Base-by-base conservation (phyloP, 2,329 filamentous ascomycete genomes). In the Metarhizium rileyi region DNA sequence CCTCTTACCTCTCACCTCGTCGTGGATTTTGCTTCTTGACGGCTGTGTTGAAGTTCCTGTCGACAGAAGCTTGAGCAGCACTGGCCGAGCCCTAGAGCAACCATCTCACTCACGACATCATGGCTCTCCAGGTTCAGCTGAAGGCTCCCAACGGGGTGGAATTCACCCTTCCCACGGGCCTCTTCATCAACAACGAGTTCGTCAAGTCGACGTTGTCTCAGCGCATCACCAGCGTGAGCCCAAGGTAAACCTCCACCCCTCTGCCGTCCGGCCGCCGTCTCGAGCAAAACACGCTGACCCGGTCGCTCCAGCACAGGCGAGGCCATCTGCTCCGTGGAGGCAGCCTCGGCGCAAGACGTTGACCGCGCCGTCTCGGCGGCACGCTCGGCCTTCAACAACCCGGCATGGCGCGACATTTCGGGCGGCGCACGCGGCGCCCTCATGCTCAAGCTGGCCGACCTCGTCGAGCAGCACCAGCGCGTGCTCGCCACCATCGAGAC, bases 101-200 rank as follows among this genome's bases (percentile, higher is more conserved):
- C n/a, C n/a, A n/a, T n/a, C n/a, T n/a, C n/a, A n/a, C n/a, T n/a
- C n/a, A n/a, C n/a, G n/a, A 8, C 27, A 36, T 10, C 25, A 50
- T 52, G 51, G 48, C 51, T 25, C 51, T 48, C 2, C 35, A 18
- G 22, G 40, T 48, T 6, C 51, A 66, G 51, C 60, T 67, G 41
- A 64, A 57, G 35, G 66, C 65, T 9, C 66, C 66, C 10, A 89
- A 89, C 66, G 84, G 84, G 59, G 74, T 71, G 58, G 81, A 79
- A 57, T 86, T 86, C 57, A 71, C 67, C 27, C 81, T 86, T 63
- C 82, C 83, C 9, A 78, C 77, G 10, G 85, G 86, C 12, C 74
- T 89, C 12, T 89, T 87, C 67, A 88, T 89, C 68, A 86, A 87
- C 70, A 87, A 88, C 53, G 81, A 86, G 61, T 88, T 84, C 63